Evolutionary conservation across 129 eudicot species (phyloP).

Genomic region (Flaveria robusta): DNA sequence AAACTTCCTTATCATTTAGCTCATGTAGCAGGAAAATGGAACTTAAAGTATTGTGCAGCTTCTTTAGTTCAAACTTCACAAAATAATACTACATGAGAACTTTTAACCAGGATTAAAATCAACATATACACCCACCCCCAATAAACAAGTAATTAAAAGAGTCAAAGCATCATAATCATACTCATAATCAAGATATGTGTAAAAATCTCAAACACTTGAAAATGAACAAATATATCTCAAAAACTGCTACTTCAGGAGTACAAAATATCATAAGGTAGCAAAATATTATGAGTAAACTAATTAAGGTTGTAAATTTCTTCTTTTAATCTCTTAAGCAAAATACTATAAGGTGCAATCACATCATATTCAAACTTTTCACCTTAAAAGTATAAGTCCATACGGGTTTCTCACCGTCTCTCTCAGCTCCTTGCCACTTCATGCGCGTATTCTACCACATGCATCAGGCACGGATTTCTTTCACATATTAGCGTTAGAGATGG

Average conservation of each 20-base stretch:
- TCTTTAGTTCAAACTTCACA: background rate
- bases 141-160: background rate
- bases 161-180: conserved; percentile 20
- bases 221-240: background rate
- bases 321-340: background rate
- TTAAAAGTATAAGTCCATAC: conserved; percentile 17
- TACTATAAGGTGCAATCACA: background rate
- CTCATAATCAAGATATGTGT: background rate
- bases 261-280: no score
- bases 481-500: no score
- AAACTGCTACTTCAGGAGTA: conserved; percentile 19
- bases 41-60: background rate
- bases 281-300: conserved; percentile 20
- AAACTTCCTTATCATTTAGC: background rate
- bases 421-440: no score
- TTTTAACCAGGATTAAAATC: conserved; percentile 2
- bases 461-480: no score
- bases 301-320: background rate
- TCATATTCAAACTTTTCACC: background rate
- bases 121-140: background rate
- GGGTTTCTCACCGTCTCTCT: no score
- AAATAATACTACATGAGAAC: background rate
- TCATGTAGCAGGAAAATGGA: background rate
- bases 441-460: no score
- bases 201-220: conserved; percentile 19